Conservation (phyloP, 106 monocot genomes). For the Dioscorea zingiberensis region DNA sequence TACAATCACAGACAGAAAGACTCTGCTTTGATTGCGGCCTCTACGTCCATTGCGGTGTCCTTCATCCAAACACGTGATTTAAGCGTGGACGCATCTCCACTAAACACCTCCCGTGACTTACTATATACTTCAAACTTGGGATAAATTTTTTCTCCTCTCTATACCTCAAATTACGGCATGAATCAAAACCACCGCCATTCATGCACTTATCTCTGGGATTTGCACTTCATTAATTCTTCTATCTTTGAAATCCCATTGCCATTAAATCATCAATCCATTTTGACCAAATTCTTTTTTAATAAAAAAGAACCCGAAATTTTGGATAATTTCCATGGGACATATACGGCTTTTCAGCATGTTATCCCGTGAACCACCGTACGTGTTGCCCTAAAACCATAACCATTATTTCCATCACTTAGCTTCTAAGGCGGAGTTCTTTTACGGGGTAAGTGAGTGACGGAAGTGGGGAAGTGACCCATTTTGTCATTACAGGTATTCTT, state of each 20-base stretch:
- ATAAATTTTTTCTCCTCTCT: neutral
- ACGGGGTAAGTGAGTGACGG: too few relatives aligned
- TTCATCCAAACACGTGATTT: neutral
- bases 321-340: neutral
- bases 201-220: neutral
- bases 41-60: too few relatives aligned
- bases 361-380: slow-evolving; percentile 24
- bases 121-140: neutral
- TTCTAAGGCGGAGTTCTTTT: too few relatives aligned
- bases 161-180: neutral
- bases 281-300: neutral
- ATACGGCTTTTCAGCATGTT: slow-evolving; percentile 16
- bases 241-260: too few relatives aligned
- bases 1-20: too few relatives aligned
- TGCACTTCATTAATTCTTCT: neutral
- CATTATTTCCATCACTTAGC: slow-evolving; percentile 18
- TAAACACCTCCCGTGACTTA: neutral
- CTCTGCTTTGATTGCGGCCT: too few relatives aligned
- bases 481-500: too few relatives aligned
- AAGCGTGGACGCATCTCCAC: neutral
- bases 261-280: too few relatives aligned
- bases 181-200: neutral
- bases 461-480: too few relatives aligned
- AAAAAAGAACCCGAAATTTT: neutral
- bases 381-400: neutral